Evolutionary conservation across 495 filamentous ascomycete species (phyloP).

Genomic region (Hypoxylon cercidicola): DNA sequence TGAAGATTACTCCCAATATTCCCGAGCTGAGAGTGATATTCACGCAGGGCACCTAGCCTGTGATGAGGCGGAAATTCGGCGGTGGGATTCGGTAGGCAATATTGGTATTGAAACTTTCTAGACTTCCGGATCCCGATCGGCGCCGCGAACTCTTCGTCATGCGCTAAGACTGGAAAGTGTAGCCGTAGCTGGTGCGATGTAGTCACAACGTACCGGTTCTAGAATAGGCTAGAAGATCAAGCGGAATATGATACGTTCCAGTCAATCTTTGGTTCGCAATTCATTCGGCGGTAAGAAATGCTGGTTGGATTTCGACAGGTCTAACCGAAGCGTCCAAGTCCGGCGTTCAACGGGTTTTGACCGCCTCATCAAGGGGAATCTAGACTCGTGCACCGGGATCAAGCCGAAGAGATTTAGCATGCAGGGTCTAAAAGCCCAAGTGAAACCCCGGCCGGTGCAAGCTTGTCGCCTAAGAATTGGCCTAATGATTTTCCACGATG

Average conservation of each 20-base stretch:
- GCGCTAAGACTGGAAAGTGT: constrained; percentile 20
- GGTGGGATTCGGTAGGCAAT: not conserved
- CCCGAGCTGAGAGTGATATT: too few relatives aligned
- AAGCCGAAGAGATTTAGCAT: too few relatives aligned
- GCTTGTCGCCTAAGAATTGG: not conserved
- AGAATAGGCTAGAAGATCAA: constrained; percentile 8
- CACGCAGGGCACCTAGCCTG: too few relatives aligned
- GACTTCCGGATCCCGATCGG: constrained; percentile 5
- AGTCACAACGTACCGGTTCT: constrained; percentile 12
- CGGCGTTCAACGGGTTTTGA: constrained; percentile 27
- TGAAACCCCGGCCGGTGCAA: not conserved
- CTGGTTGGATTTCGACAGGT: constrained; percentile 10
- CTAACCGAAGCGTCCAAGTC: constrained; percentile 13
- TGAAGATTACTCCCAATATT: too few relatives aligned
- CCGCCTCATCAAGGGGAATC: constrained; percentile 21
- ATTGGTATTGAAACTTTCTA: not conserved
- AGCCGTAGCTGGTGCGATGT: constrained; percentile 23
- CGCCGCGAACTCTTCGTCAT: not conserved
- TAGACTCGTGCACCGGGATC: not conserved
- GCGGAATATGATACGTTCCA: not conserved
- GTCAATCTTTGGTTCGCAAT: not conserved
- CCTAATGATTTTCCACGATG: constrained; percentile 17
- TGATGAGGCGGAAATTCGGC: too few relatives aligned
- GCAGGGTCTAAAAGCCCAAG: too few relatives aligned
- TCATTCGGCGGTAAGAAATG: not conserved